phyloP scores from a whole-genome alignment of 139 green algal species.

The Medakamo hakoo region DNA sequence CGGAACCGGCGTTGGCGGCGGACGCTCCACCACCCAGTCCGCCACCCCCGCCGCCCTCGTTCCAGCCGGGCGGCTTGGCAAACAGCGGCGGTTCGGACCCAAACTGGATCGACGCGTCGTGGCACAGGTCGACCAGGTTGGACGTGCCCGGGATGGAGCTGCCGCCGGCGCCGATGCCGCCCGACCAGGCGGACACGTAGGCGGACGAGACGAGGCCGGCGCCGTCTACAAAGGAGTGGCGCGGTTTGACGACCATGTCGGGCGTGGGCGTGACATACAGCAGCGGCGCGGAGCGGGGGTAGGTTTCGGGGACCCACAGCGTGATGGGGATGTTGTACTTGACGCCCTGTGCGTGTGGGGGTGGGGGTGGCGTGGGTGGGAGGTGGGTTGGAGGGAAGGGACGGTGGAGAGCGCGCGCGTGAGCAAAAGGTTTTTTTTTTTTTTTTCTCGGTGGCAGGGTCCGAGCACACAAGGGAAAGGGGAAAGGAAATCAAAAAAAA shows the following conservation, averaged over 20 bases:
- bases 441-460: too few species aligned
- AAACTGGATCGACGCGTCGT: slow-evolving; percentile 59
- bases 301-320: slow-evolving; percentile 66
- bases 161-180: slow-evolving; percentile 3
- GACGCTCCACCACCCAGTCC: too few species aligned
- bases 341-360: slow-evolving; percentile 18
- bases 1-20: too few species aligned
- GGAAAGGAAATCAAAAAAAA: neutral
- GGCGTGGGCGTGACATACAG: slow-evolving; percentile 66
- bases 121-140: slow-evolving; percentile 33
- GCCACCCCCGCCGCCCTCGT: neutral
- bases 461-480: too few species aligned
- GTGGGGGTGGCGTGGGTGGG: neutral
- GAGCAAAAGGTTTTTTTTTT: neutral
- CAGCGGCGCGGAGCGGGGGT: slow-evolving; percentile 45
- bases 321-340: slow-evolving; percentile 91
- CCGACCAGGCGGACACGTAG: slow-evolving; percentile 28
- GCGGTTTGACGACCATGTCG: slow-evolving; percentile 79
- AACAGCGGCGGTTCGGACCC: slow-evolving; percentile 70
- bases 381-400: neutral
- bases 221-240: slow-evolving; percentile 56
- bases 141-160: slow-evolving; percentile 2
- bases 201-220: slow-evolving; percentile 33
- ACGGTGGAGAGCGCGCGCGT: neutral
- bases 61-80: slow-evolving; percentile 35